These are phyloP conservation scores for Crithidia brevicula DNA, from an alignment of 208 protist genomes.

Conservation along the genomic window DNA sequence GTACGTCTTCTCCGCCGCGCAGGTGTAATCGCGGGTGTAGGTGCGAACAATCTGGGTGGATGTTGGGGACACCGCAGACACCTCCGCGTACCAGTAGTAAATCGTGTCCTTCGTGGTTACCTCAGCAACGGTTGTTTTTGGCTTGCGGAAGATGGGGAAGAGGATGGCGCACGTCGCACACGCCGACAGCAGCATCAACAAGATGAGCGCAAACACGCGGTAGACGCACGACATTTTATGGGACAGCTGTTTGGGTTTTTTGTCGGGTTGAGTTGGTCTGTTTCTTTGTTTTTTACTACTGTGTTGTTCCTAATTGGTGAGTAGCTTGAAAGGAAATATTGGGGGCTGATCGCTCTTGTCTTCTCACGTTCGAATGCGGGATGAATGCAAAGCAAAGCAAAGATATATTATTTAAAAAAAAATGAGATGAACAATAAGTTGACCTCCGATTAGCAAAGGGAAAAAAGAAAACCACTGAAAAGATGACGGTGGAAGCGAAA, in stretches of 20 bases:
- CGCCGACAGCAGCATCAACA: slow-evolving; percentile 18
- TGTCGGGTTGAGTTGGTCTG: background rate
- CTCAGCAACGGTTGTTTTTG: background rate
- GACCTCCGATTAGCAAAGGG: too few relatives aligned
- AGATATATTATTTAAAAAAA: too few relatives aligned
- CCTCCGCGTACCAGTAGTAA: slow-evolving; percentile 21
- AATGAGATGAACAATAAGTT: too few relatives aligned
- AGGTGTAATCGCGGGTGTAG: slow-evolving; percentile 15
- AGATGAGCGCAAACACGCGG: slow-evolving; percentile 19
- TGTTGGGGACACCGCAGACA: background rate
- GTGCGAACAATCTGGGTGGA: background rate
- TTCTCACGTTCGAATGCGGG: too few relatives aligned
- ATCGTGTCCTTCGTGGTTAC: background rate
- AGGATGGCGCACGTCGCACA: slow-evolving; percentile 19
- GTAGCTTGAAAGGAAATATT: too few relatives aligned
- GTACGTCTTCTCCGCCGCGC: slow-evolving; percentile 3
- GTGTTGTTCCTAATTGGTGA: background rate
- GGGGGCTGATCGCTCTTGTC: too few relatives aligned
- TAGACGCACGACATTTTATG: slow-evolving; percentile 10
- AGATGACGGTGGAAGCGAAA: too few relatives aligned
- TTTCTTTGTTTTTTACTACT: background rate
- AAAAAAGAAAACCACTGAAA: too few relatives aligned
- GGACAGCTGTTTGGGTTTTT: background rate
- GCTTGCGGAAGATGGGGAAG: slow-evolving; percentile 13
- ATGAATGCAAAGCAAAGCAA: too few relatives aligned